phyloP scores from a whole-genome alignment of 805 yeast genomes.

The Myxozyma melibiosi region DNA sequence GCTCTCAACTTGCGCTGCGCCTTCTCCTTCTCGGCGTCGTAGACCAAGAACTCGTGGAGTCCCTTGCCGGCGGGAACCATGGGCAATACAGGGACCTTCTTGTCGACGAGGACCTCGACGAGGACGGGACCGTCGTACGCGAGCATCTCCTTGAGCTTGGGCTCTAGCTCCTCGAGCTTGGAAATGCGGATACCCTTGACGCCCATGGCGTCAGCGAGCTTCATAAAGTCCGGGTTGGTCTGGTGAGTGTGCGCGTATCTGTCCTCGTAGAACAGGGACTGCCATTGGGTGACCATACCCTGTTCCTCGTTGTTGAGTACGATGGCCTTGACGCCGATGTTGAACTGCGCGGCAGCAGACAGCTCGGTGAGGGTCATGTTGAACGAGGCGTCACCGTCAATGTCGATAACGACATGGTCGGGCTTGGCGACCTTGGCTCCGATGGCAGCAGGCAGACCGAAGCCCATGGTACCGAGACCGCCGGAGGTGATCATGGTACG shows the following conservation, averaged over 20 bases:
- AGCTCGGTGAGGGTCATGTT: conserved; percentile 95
- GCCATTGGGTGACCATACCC: conserved; percentile 99
- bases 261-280: conserved; percentile 93
- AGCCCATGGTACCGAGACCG: conserved; percentile 99
- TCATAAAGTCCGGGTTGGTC: conserved; percentile 88
- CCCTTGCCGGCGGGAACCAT: conserved; percentile 98
- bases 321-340: conserved; percentile 84
- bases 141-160: conserved; percentile 67
- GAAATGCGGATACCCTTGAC: conserved; percentile 75
- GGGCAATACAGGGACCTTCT: conserved; percentile 93
- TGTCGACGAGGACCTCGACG: conserved; percentile 86
- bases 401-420: conserved; percentile 91
- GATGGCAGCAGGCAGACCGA: conserved; percentile 94
- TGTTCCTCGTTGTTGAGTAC: conserved; percentile 97
- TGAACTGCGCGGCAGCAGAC: conserved; percentile 91
- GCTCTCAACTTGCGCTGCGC: conserved; percentile 41
- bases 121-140: conserved; percentile 81
- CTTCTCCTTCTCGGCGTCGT: conserved; percentile 78
- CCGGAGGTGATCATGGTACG: conserved; percentile 96
- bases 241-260: conserved; percentile 99
- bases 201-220: conserved; percentile 93
- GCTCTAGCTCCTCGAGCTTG: conserved; percentile 65
- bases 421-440: conserved; percentile 98
- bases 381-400: conserved; percentile 99
- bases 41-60: conserved; percentile 86